Evolutionary conservation across 768 basidiomycete species (phyloP), one percentile per base, ranked within the genome.

Genomic region (Leccinum imitatum): DNA sequence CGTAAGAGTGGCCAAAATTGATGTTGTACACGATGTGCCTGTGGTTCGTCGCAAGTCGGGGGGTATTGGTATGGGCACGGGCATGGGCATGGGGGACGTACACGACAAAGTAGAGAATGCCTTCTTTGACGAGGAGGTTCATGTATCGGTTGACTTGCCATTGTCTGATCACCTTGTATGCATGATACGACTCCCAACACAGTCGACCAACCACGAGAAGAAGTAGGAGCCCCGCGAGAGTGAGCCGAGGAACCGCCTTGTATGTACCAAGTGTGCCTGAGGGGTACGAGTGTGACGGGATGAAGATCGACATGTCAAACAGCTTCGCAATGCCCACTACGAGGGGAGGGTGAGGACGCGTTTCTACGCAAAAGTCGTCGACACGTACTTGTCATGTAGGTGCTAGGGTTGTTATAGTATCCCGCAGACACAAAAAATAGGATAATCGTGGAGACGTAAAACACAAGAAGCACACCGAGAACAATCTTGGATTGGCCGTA

Each of bases 81-180:
- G 25, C 25, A 25, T 25, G 25, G 25, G 25, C 25, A 25, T 25
- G 25, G 25, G 15, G 15, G n/a, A 69, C 68, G 47, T 61, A 69
- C 68, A 19, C 55, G 8, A 59, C 0, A 25, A 69, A 69, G 54
- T 69, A 69, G 14, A 69, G 2, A 3, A 63, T 4, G 0, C 68
- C 65, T 9, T 69, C 59, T 10, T 10, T 61, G 19, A 54, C 54
- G 35, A 69, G 51, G n/a, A 65, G 58, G 9, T 54, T 23, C 44
- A 69, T 13, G 13, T 62, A 69, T 44, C 23, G 53, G 37, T 63
- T 70, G 17, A 25, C 33, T 33, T 33, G 13, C 63, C 61, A 67
- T 27, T 13, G 27, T 11, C 35, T 52, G 15, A 55, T 65, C 4
- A 4, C 41, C 47, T n/a, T 59, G 27, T 69, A 65, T 35, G 46